Base-by-base conservation (phyloP, 2,329 filamentous ascomycete species). In the Cladophialophora bantiana region DNA sequence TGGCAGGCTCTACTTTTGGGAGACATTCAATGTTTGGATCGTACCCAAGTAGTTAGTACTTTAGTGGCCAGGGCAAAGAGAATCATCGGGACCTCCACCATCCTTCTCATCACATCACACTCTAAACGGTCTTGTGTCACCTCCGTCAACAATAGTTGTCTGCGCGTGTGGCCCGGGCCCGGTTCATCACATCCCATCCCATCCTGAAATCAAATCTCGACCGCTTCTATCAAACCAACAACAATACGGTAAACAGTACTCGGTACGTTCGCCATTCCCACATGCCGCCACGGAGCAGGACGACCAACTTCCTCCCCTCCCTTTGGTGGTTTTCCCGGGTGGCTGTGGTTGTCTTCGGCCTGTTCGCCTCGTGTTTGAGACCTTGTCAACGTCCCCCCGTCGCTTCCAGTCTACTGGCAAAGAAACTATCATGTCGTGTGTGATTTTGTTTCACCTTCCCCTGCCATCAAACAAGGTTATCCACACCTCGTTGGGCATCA, bases 101-200 rank as follows among this genome's bases (percentile, higher is more conserved):
- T 9, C n/a, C 34, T 36, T 12, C 31, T 20, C 34, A 32, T 61
- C 32, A 40, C 59, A 61, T 54, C 45, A 50, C 45, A 50, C 45
- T 50, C 26, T 50, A 26, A 18, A 50, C 45, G 5, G 26, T 13
- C 10, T n/a, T 38, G 4, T 55, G 32, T 55, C 53, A 55, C 52
- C 7, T 35, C 54, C 20, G 45, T 57, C 66, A 57, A 59, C 66
- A 68, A 20, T 45, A 20, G 26, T 59, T 50, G 53, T 55, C 32
- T 59, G 66, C 66, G 62, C 53, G 54, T 62, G 42, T 42, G 50
- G 32, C 40, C 42, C 20, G 26, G 45, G 26, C 26, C 26, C 59
- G 26, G 38, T 64, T 62, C 50, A 52, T 67, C 65, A 67, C 60
- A 56, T 58, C 34, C 32, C n/a, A 50, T 45, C 38, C 48, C 18